phyloP scores from a whole-genome alignment of 257 asterid genomes.

The Solanum boliviense region DNA sequence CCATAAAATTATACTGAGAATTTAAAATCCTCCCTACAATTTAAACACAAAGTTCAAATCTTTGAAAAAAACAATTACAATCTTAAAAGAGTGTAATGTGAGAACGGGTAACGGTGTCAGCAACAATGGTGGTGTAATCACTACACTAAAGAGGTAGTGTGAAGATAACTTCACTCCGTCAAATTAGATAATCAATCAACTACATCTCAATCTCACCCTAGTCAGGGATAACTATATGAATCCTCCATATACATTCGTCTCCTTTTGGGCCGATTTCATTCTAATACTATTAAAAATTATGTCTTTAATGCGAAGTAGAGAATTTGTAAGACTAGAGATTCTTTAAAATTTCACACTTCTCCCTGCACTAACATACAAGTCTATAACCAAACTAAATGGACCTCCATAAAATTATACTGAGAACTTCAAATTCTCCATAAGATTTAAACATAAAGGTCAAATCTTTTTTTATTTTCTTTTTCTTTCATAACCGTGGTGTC shows the following conservation, averaged over 20 bases:
- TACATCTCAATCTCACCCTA: not conserved
- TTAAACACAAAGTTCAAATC: not conserved
- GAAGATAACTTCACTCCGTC: not conserved
- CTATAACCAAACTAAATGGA: not conserved
- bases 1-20: not conserved
- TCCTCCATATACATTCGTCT: not conserved
- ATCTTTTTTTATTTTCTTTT: not conserved
- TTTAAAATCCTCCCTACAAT: not conserved
- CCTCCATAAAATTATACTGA: not conserved
- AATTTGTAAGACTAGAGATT: not conserved
- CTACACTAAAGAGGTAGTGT: slow-evolving; percentile 81
- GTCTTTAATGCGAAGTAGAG: too few species aligned
- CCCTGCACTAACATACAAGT: not conserved
- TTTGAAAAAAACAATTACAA: not conserved
- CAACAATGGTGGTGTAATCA: slow-evolving; percentile 87
- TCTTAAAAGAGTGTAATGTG: slow-evolving; percentile 30
- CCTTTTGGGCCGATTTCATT: not conserved
- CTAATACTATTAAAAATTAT: not conserved
- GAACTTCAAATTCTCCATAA: not conserved
- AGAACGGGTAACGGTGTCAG: slow-evolving; percentile 77
- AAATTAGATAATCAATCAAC: not conserved
- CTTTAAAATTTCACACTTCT: not conserved
- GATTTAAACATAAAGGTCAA: not conserved
- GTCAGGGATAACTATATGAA: not conserved
- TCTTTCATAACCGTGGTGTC: not conserved